Evolutionary conservation across 1,139 yeast species (phyloP).

Genomic region (Geotrichum citri-aurantii): DNA sequence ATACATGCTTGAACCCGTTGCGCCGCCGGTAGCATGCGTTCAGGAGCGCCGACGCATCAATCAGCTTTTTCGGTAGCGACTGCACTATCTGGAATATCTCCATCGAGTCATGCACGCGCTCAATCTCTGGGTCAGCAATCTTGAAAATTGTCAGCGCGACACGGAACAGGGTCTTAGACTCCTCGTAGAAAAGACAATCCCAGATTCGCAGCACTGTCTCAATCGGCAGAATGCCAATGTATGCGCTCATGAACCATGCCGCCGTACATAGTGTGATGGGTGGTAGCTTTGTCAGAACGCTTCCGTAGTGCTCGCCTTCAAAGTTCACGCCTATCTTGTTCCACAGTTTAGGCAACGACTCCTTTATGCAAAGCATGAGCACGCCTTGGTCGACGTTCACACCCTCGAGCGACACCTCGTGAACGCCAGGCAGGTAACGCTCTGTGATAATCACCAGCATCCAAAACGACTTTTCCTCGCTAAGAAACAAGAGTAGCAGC

Average conservation of each 20-base stretch:
- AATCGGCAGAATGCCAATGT: slow-evolving; percentile 79
- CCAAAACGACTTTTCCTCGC: slow-evolving; percentile 91
- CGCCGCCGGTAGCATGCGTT: slow-evolving; percentile 71
- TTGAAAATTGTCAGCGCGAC: slow-evolving; percentile 79
- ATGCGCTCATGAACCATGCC: slow-evolving; percentile 96
- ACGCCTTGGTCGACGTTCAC: slow-evolving; percentile 96
- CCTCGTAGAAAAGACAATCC: slow-evolving; percentile 94
- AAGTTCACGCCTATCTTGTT: slow-evolving; percentile 40
- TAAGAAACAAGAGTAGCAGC: slow-evolving; percentile 69
- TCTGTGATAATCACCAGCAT: slow-evolving; percentile 89
- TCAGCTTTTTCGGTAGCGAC: slow-evolving; percentile 63
- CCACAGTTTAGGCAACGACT: slow-evolving; percentile 83
- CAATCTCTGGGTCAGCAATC: slow-evolving; percentile 59
- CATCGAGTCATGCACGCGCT: slow-evolving; percentile 56
- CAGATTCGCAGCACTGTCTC: slow-evolving; percentile 85
- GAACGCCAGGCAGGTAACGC: slow-evolving; percentile 82
- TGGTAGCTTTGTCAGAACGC: slow-evolving; percentile 64
- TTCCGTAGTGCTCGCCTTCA: slow-evolving; percentile 46
- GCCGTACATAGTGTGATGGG: slow-evolving; percentile 91
- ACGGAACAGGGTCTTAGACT: slow-evolving; percentile 78
- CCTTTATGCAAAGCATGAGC: slow-evolving; percentile 75
- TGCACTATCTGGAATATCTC: slow-evolving; percentile 86
- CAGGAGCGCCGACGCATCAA: slow-evolving; percentile 66
- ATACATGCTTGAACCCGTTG: slow-evolving; percentile 66
- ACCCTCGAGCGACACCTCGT: slow-evolving; percentile 84